Percentiles rank a stretch among this genome's conserved stretches.
Conservation (phyloP, 139 green algal genomes). For the Micractinium sp. region DNA sequence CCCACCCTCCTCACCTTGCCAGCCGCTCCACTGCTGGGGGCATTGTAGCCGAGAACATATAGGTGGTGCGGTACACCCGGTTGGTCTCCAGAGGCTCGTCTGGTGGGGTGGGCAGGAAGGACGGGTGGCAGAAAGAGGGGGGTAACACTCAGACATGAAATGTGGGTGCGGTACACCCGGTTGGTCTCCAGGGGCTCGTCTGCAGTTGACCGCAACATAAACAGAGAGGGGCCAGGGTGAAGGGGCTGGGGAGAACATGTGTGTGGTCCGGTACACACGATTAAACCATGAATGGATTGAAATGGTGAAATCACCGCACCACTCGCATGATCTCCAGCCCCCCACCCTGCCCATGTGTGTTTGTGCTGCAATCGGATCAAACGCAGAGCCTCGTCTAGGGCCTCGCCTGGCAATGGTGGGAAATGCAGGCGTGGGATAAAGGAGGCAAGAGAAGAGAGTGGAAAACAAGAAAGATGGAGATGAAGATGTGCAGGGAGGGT, state of each 20-base stretch:
- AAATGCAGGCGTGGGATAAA: neutral
- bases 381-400: too few species aligned
- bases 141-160: too few species aligned
- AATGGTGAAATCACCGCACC: too few species aligned
- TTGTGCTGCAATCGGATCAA: too few species aligned
- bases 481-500: neutral
- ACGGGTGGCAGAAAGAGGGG: neutral
- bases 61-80: conserved; percentile 94
- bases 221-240: too few species aligned
- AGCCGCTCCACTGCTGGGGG: conserved; percentile 90
- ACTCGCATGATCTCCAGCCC: too few species aligned
- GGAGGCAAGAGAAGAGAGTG: neutral
- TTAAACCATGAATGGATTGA: too few species aligned
- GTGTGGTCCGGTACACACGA: too few species aligned
- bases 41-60: conserved; percentile 99
- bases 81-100: conserved; percentile 61
- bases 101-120: neutral
- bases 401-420: too few species aligned
- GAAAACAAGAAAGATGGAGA: conserved; percentile 2
- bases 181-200: conserved; percentile 57
- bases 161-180: conserved; percentile 84
- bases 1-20: conserved; percentile 62
- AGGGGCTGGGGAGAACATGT: too few species aligned
- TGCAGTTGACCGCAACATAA: neutral
- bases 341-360: too few species aligned